Evolutionary conservation across 1,284 basidiomycete species (phyloP).

Genomic region (Cerioporus squamosus): DNA sequence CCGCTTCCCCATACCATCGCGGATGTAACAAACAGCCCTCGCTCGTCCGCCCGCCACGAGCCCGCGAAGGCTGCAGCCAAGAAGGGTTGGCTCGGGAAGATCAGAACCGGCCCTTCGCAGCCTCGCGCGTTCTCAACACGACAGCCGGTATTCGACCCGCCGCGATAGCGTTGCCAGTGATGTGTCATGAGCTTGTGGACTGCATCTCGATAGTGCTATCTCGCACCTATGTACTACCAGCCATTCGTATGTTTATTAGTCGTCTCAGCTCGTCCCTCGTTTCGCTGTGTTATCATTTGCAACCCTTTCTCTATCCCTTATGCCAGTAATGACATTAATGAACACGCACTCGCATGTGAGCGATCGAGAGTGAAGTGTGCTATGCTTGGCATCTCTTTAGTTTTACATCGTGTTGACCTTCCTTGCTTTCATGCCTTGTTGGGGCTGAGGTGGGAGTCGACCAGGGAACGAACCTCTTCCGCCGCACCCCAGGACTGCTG

Average conservation of each 20-base stretch:
- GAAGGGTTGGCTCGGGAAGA: conserved; percentile 40
- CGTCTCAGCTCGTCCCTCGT: conserved; percentile 2
- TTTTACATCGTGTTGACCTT: no score
- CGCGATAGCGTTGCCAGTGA: conserved; percentile 8
- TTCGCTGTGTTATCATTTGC: conserved; percentile 14
- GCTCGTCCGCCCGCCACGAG: conserved; percentile 36
- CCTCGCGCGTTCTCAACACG: conserved; percentile 19
- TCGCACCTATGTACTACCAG: conserved; percentile 22
- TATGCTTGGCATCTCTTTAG: no score
- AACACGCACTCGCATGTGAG: background rate
- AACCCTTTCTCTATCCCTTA: background rate
- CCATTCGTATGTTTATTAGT: conserved; percentile 25
- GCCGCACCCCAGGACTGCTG: conserved; percentile 80
- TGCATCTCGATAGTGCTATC: conserved; percentile 13
- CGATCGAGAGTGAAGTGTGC: background rate
- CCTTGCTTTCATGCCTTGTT: background rate
- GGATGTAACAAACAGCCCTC: conserved; percentile 72
- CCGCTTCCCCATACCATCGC: conserved; percentile 42
- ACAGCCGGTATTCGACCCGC: conserved; percentile 24
- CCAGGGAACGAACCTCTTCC: conserved; percentile 38
- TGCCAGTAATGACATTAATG: conserved; percentile 3
- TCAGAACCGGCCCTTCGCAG: conserved; percentile 25
- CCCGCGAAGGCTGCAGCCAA: conserved; percentile 22
- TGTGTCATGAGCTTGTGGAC: background rate
- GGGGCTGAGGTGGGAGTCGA: conserved; percentile 13